Conservation (phyloP, 805 yeast genomes). For the Debaryomyces castellii region DNA sequence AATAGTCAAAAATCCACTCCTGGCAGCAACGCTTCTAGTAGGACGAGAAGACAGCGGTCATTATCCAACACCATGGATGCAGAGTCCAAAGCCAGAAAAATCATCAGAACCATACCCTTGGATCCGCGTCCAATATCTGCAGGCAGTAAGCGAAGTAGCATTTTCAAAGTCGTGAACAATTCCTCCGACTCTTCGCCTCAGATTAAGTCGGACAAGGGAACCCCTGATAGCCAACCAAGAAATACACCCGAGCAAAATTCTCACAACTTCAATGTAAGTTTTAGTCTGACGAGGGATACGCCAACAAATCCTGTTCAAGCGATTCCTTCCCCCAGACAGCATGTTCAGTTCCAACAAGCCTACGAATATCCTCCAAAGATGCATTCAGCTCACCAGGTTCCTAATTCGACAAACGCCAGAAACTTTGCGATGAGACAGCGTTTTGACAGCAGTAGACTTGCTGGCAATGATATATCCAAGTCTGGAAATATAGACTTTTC, state of each 20-base stretch:
- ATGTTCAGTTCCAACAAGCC: neutral
- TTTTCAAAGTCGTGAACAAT: constrained; percentile 37
- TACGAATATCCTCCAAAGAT: neutral
- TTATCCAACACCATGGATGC: constrained; percentile 59
- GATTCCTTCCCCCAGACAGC: neutral
- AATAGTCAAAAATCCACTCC: constrained; percentile 36
- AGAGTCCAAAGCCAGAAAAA: constrained; percentile 69
- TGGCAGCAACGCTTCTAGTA: constrained; percentile 36
- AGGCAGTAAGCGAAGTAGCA: constrained; percentile 31
- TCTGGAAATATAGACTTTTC: constrained; percentile 1
- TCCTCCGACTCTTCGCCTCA: constrained; percentile 33
- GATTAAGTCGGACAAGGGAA: constrained; percentile 10
- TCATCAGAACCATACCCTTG: constrained; percentile 75
- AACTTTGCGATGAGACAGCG: neutral
- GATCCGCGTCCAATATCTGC: constrained; percentile 77
- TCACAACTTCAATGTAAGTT: neutral
- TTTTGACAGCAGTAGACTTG: neutral
- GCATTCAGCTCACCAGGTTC: neutral
- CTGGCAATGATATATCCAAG: neutral
- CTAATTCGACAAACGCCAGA: neutral
- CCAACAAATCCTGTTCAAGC: neutral
- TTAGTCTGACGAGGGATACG: neutral
- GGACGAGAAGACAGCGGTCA: constrained; percentile 43
- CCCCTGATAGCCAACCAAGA: constrained; percentile 6
- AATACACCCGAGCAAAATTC: neutral